These are phyloP conservation scores for Rhododendron ferrugineum DNA, from an alignment of 148 eudicot genomes.

Conservation along the genomic window DNA sequence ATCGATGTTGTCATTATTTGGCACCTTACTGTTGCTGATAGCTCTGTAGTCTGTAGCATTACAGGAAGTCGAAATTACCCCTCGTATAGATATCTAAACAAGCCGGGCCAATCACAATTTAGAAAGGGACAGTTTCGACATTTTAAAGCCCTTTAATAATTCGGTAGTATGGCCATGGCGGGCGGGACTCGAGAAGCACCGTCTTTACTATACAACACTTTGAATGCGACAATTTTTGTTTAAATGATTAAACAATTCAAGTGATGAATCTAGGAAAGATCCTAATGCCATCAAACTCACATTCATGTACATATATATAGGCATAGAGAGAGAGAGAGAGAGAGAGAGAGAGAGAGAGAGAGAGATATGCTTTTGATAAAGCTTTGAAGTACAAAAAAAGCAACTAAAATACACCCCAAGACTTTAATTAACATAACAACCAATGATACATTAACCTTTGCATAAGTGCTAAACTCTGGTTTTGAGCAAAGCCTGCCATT, in stretches of 20 bases:
- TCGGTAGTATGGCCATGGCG: neutral
- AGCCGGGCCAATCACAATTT: neutral
- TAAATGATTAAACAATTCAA: neutral
- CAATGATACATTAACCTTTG: neutral
- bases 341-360: neutral
- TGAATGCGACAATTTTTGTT: neutral
- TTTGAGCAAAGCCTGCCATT: neutral
- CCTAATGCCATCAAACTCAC: neutral
- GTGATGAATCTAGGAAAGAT: neutral
- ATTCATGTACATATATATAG: neutral
- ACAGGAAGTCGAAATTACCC: neutral
- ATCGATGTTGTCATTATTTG: neutral
- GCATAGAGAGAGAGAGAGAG: neutral
- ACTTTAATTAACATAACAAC: neutral
- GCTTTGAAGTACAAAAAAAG: conserved; percentile 6
- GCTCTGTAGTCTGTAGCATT: neutral
- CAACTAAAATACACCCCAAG: neutral
- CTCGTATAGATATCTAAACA: neutral
- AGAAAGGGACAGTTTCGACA: neutral
- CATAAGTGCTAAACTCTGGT: conserved; percentile 1
- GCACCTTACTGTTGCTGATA: neutral
- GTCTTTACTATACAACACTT: neutral
- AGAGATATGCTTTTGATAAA: conserved; percentile 10
- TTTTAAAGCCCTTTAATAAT: neutral
- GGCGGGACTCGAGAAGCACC: neutral